These are phyloP conservation scores for Shiraia bambusicola DNA, from an alignment of 2,329 filamentous ascomycete species.

Conservation along the genomic window DNA sequence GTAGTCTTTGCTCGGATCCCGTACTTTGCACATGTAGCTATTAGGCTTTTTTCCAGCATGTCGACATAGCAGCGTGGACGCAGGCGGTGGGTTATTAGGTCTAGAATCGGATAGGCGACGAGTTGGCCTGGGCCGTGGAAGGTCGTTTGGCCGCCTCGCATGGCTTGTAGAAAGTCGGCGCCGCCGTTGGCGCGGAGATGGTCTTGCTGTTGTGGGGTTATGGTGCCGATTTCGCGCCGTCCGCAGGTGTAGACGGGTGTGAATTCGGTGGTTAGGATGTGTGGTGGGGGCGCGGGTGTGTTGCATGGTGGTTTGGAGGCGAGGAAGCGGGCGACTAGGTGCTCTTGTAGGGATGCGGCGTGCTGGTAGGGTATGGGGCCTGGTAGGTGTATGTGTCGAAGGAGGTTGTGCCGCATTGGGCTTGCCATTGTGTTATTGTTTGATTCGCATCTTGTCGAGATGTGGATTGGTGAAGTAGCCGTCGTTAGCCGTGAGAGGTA, in stretches of 20 bases:
- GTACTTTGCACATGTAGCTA: conserved; percentile 62
- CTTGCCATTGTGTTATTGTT: conserved; percentile 10
- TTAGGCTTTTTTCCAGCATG: conserved; percentile 74
- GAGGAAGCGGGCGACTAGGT: conserved; percentile 59
- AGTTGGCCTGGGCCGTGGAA: conserved; percentile 95
- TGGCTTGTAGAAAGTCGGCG: conserved; percentile 68
- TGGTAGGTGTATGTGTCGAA: conserved; percentile 61
- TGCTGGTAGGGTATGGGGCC: conserved; percentile 56
- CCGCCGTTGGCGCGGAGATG: conserved; percentile 43
- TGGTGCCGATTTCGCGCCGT: conserved; percentile 66
- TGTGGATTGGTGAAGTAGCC: conserved; percentile 1
- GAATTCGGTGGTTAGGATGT: conserved; percentile 79
- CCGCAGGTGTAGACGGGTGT: conserved; percentile 86
- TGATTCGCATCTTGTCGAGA: conserved; percentile 2
- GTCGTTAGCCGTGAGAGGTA: conserved; percentile 9
- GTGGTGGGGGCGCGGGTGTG: conserved; percentile 57
- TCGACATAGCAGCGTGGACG: conserved; percentile 76
- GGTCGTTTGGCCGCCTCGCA: conserved; percentile 87
- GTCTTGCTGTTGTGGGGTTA: conserved; percentile 51
- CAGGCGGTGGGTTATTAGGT: conserved; percentile 68
- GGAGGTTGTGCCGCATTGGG: conserved; percentile 55
- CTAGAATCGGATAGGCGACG: conserved; percentile 89
- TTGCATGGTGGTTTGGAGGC: conserved; percentile 57
- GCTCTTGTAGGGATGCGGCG: conserved; percentile 59
- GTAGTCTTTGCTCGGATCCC: conserved; percentile 64